Evolutionary conservation across 1,284 basidiomycete species (phyloP).

Genomic region (Tilletia horrida): DNA sequence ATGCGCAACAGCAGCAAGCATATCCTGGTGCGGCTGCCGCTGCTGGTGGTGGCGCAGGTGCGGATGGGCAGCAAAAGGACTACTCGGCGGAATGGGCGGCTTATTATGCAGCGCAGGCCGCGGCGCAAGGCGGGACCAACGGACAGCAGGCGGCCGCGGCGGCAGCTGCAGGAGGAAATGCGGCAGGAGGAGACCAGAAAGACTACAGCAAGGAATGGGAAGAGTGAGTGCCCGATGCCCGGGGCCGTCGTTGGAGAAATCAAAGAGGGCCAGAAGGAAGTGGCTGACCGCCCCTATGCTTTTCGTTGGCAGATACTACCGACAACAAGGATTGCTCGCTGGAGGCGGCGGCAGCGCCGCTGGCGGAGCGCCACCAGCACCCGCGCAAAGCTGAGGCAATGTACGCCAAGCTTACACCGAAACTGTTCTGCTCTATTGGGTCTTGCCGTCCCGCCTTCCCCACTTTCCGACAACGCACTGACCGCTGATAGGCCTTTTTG

Average conservation of each 20-base stretch:
- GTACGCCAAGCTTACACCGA: no score
- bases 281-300: background rate
- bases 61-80: conserved; percentile 41
- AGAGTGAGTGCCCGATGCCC: conserved; percentile 29
- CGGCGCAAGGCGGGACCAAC: conserved; percentile 33
- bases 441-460: no score
- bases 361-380: background rate
- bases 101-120: conserved; percentile 34
- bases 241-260: no score
- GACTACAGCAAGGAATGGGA: conserved; percentile 54
- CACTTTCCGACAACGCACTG: no score
- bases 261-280: no score
- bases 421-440: no score
- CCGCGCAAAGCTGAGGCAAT: no score
- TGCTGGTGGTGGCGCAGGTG: conserved; percentile 1
- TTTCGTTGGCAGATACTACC: conserved; percentile 4
- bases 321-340: background rate
- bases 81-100: conserved; percentile 54
- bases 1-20: background rate
- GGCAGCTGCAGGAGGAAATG: conserved; percentile 20
- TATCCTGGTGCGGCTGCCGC: background rate
- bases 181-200: conserved; percentile 20
- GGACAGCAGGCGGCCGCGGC: conserved; percentile 24
- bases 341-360: background rate
- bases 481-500: no score